Evolutionary conservation across 1,139 yeast genomes (phyloP).

Genomic region (Suzukiozyma palmioleophila): DNA sequence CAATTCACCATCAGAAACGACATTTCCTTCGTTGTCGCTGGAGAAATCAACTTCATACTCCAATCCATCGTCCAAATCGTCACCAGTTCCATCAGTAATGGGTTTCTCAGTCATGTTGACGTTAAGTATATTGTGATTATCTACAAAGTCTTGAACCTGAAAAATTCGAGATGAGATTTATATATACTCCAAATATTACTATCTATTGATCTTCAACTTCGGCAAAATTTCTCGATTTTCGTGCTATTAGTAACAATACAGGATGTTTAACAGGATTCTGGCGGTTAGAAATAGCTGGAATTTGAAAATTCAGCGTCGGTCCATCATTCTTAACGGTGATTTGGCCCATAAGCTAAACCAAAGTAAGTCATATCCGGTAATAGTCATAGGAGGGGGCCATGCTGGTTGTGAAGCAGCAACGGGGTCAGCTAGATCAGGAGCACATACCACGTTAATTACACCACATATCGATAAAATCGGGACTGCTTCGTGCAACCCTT

Average conservation of each 20-base stretch:
- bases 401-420: constrained; percentile 99
- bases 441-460: constrained; percentile 69
- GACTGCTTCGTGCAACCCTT: constrained; percentile 95
- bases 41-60: constrained; percentile 45
- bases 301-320: constrained; percentile 13
- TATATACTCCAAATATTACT: not conserved
- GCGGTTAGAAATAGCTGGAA: not conserved
- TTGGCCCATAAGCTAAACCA: constrained; percentile 24
- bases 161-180: not conserved
- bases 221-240: too few relatives aligned
- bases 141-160: not conserved
- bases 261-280: constrained; percentile 3
- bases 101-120: constrained; percentile 1
- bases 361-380: constrained; percentile 55
- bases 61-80: constrained; percentile 68
- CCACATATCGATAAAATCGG: constrained; percentile 77
- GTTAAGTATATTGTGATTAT: not conserved
- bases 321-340: constrained; percentile 33
- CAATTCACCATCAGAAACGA: constrained; percentile 12
- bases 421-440: constrained; percentile 84
- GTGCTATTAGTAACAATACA: too few relatives aligned
- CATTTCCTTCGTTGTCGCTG: constrained; percentile 15
- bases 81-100: constrained; percentile 20
- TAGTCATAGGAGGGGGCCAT: constrained; percentile 97
- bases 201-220: too few relatives aligned